Evolutionary conservation across 352 stramenopile species (phyloP), one percentile per base, ranked within the genome.

Genomic region (Plasmopara viticola): DNA sequence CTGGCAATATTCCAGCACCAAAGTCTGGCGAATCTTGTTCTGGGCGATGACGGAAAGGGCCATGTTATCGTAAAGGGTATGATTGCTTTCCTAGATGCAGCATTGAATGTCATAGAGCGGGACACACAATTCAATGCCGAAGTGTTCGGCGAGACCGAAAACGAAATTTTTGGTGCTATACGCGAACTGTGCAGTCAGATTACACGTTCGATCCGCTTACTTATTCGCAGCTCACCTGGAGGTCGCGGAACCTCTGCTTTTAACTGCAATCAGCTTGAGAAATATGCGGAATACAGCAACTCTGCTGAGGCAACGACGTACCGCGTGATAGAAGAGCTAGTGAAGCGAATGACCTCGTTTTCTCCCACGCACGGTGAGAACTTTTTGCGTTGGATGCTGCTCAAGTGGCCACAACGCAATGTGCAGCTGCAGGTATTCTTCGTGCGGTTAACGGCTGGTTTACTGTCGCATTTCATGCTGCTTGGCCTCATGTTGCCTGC

Each of bases 391-490:
- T 88, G 78, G 73, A 78, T 90, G 66, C 40, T 92, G 17, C 65
- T 64, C 30, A 87, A 87, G 51, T 92, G 81, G 81, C 81, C 81
- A 4, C 64, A 70, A 43, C 70, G 78, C 44, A 85, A 84, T 55
- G 78, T 89, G 9, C 74, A 86, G 51, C 58, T 87, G 30, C 70
- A 92, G 62, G 61, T 92, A 39, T 87, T 87, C 51, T 89, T 79
- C 44, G 59, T 90, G 51, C 77, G 77, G 30, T 88, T 86, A 59
- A 73, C 72, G 15, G 65, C 64, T 6, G 70, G 72, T 5, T 60
- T 90, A 31, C 64, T 92, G 14, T 63, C 70, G 17, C 74, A 81
- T 18, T 87, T 87, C 29, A 73, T 84, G 62, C 64, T 72, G 15
- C 60, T 71, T 14, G 76, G 79, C 2, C 64, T 85, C 44, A 70